Evolutionary conservation across 1,284 basidiomycete species (phyloP).

Genomic region (Pseudozyma sp.): DNA sequence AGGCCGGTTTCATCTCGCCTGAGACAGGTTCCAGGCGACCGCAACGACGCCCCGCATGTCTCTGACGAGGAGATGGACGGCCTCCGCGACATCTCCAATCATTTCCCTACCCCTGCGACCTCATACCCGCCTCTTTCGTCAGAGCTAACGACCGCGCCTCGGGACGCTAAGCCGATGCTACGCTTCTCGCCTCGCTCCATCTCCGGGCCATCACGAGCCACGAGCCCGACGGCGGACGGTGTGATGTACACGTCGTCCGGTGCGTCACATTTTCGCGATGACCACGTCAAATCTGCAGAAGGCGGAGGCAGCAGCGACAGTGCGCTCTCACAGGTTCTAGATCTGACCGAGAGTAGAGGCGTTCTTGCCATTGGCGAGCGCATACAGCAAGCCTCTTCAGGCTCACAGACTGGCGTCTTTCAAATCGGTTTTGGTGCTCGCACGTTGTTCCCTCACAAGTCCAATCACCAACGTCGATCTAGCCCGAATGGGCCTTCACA

Average conservation of each 20-base stretch:
- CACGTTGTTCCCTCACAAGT: conserved; percentile 2
- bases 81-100: conserved; percentile 29
- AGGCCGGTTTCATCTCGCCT: conserved; percentile 4
- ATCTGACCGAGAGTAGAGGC: conserved; percentile 23
- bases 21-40: conserved; percentile 1
- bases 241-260: background rate
- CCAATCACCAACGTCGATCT: conserved; percentile 11
- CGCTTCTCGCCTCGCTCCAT: background rate
- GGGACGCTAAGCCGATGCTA: no score
- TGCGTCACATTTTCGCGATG: background rate
- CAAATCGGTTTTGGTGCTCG: conserved; percentile 27
- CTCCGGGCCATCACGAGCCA: no score
- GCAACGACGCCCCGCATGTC: conserved; percentile 10
- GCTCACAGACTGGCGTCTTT: conserved; percentile 1
- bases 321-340: conserved; percentile 34
- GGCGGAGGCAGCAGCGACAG: conserved; percentile 28
- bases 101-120: conserved; percentile 25
- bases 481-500: background rate
- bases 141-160: no score
- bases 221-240: no score
- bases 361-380: conserved; percentile 9
- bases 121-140: background rate
- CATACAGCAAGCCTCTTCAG: conserved; percentile 3
- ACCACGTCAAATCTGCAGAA: background rate
- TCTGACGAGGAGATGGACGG: conserved; percentile 28